Conservation (phyloP, 2,329 filamentous ascomycete species). For the Fusarium haematococcum region DNA sequence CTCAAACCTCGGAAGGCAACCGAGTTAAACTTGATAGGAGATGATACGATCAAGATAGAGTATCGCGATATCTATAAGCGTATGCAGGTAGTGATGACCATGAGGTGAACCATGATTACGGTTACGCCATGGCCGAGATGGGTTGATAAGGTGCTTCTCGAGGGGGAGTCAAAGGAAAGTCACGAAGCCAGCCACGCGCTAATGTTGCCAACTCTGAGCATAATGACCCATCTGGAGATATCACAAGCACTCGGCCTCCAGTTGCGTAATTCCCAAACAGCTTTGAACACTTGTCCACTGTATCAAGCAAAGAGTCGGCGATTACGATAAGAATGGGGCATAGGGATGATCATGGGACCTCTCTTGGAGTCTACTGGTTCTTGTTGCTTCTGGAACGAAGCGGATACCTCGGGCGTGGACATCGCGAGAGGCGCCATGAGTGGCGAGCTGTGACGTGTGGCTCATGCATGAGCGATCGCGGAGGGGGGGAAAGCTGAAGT, state of each 20-base stretch:
- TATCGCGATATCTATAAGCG: neutral
- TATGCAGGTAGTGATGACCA: neutral
- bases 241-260: neutral
- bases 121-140: neutral
- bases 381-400: constrained; percentile 26
- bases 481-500: neutral
- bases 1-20: neutral
- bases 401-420: constrained; percentile 9
- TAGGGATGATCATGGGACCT: constrained; percentile 31
- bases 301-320: constrained; percentile 2
- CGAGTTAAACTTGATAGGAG: neutral
- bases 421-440: constrained; percentile 1
- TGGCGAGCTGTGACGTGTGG: constrained; percentile 20
- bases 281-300: constrained; percentile 29
- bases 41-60: neutral
- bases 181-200: neutral
- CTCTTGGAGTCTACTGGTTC: neutral
- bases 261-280: constrained; percentile 8
- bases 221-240: neutral
- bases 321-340: constrained; percentile 11
- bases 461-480: neutral
- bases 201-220: neutral
- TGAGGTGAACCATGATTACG: neutral
- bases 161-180: neutral
- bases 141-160: neutral